Percentiles rank a stretch among this genome's conserved stretches.
phyloP scores from a whole-genome alignment of 345 rosid species.

The Hirschfeldia incana region DNA sequence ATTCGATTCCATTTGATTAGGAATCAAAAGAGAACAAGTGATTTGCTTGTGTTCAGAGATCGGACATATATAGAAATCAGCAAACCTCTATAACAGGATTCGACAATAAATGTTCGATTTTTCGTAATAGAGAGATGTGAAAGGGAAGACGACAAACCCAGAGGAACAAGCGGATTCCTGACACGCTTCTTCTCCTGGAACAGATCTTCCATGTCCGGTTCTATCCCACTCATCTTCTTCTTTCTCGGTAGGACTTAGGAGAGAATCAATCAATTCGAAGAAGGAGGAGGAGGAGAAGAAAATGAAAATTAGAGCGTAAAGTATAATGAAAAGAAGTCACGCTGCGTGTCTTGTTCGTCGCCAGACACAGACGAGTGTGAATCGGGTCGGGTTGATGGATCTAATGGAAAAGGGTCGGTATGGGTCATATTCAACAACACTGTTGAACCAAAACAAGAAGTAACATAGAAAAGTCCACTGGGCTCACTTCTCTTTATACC shows the following conservation, averaged over 20 bases:
- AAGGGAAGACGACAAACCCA: conserved; percentile 46
- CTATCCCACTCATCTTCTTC: conserved; percentile 50
- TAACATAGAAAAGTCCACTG: neutral
- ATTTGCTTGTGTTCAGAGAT: neutral
- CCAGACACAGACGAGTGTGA: conserved; percentile 20
- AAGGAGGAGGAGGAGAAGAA: neutral
- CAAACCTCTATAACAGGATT: neutral
- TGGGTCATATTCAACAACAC: neutral
- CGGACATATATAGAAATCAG: neutral
- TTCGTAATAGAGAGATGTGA: neutral
- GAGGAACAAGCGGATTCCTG: conserved; percentile 73
- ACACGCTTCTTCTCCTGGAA: conserved; percentile 59
- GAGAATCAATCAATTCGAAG: neutral
- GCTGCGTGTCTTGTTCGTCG: conserved; percentile 25
- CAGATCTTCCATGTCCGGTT: conserved; percentile 59
- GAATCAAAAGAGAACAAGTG: neutral
- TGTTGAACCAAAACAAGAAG: neutral
- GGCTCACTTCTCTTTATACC: neutral
- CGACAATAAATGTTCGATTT: neutral
- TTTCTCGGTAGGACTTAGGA: neutral
- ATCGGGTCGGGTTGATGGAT: conserved; percentile 7
- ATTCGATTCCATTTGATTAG: neutral
- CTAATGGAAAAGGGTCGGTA: neutral
- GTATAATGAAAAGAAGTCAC: neutral
- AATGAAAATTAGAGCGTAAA: neutral